Evolutionary conservation across 768 basidiomycete genomes (phyloP).

Genomic region (Flagelloscypha sp.): DNA sequence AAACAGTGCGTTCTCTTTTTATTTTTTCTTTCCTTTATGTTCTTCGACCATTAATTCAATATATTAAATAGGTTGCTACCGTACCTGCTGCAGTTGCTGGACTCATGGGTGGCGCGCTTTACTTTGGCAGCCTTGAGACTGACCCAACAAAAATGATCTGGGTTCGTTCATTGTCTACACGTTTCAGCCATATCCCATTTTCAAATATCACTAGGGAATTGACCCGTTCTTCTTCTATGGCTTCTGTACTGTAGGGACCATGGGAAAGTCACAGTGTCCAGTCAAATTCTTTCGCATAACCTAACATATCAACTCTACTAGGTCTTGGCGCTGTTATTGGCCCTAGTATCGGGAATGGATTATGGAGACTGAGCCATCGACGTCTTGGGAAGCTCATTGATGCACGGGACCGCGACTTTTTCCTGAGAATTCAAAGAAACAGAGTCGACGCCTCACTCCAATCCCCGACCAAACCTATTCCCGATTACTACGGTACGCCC

Average conservation of each 20-base stretch:
- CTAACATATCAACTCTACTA: slow-evolving; percentile 18
- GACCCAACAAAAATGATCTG: slow-evolving; percentile 75
- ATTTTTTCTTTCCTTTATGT: not conserved
- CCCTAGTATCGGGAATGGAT: slow-evolving; percentile 58
- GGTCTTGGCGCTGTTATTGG: slow-evolving; percentile 72
- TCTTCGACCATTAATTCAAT: slow-evolving; percentile 2
- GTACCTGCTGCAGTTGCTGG: slow-evolving; percentile 63
- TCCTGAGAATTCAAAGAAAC: slow-evolving; percentile 69
- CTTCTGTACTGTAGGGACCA: slow-evolving; percentile 60
- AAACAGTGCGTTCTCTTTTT: slow-evolving; percentile 42
- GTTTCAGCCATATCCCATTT: not conserved
- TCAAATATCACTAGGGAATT: slow-evolving; percentile 44
- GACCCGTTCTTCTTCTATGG: slow-evolving; percentile 83
- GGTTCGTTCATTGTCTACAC: slow-evolving; percentile 29
- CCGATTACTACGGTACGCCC: slow-evolving; percentile 73
- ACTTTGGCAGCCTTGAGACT: slow-evolving; percentile 69
- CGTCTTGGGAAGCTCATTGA: slow-evolving; percentile 57
- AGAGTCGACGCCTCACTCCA: slow-evolving; percentile 74
- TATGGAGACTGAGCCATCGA: slow-evolving; percentile 67
- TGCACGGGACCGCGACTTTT: slow-evolving; percentile 70
- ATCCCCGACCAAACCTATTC: slow-evolving; percentile 76
- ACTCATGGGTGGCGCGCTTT: slow-evolving; percentile 54
- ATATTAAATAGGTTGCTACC: slow-evolving; percentile 46
- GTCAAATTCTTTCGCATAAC: not conserved
- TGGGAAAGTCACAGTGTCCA: slow-evolving; percentile 39